A percentile compares a stretch with the other conserved stretches of the same genome.
phyloP scores from a whole-genome alignment of 75 land plant genomes.

The Cryptomeria japonica region DNA sequence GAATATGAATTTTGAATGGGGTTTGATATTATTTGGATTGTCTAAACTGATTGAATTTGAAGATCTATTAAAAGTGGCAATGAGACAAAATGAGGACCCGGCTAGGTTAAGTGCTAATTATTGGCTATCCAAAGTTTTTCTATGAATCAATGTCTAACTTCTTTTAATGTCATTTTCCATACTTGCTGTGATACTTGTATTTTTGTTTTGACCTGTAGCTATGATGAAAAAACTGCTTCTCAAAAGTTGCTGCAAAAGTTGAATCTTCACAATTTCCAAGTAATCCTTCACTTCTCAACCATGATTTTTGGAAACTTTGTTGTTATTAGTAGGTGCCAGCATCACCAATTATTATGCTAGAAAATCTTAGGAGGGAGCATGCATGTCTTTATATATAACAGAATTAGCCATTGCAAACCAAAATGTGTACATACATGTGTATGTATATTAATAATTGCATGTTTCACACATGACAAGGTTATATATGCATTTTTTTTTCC shows the following conservation, averaged over 20 bases:
- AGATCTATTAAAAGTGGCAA: neutral
- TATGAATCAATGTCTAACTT: neutral
- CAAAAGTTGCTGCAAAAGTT: constrained; percentile 61
- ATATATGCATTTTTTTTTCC: neutral
- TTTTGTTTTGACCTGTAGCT: constrained; percentile 30
- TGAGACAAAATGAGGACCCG: neutral
- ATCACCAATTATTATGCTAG: neutral
- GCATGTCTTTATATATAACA: neutral
- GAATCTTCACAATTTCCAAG: constrained; percentile 70
- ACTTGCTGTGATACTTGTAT: neutral
- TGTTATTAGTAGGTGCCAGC: neutral
- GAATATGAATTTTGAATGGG: neutral
- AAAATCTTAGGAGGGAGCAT: neutral
- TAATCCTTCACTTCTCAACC: constrained; percentile 14
- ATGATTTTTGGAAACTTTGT: neutral
- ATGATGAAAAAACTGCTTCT: constrained; percentile 70
- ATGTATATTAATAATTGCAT: neutral
- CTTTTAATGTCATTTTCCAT: neutral
- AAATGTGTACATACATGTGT: too few species aligned
- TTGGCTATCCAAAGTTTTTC: neutral
- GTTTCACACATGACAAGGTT: neutral
- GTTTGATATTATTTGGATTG: neutral
- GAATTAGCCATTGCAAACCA: neutral
- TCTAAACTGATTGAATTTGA: neutral
- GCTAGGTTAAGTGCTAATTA: neutral